Evolutionary conservation across 1,284 basidiomycete genomes (phyloP), one percentile per base, ranked within the genome.

Genomic region (Heliocybe sulcata): DNA sequence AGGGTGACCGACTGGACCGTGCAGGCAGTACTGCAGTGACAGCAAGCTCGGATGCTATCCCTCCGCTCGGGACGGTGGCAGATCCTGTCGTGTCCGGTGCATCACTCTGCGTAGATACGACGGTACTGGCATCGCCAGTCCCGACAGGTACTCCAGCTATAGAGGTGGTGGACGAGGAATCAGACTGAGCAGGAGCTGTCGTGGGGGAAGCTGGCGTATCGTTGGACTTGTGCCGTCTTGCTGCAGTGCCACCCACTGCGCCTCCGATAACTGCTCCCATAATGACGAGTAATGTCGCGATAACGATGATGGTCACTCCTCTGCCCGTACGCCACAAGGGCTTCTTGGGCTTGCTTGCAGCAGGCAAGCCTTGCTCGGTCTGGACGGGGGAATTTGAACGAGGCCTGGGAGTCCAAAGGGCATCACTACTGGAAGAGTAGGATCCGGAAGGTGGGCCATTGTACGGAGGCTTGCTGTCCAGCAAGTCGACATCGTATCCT

Each of bases 251-350:
- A 20, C 82, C 84, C 0, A 86, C 83, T 0, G 76, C 82, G 2
- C 81, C 85, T 1, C 82, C 83, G 8, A 87, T 74, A 14, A 79
- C 72, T 1, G 76, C 84, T 1, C 71, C 82, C 50, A 86, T 59
- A 57, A 83, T 62, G 45, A 77, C 58, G 38, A 42, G 9, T 53
- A 80, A 51, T 1, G 64, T 63, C 2, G 73, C 59, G 38, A 77
- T 35, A 49, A 67, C 57, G 14, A 77, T 59, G 35, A 67, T 61
- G 45, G 81, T 67, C 33, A 73, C 63, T 19, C 74, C 72, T 11
- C 67, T 70, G 33, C 59, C 63, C 14, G 65, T 69, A 53, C 66
- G 64, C 58, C 68, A 73, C 65, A 68, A 74, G 23, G 72, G 70
- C 49, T 54, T 16, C 31, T 20, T 25, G 49, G 38, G 8, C 16